phyloP scores from a whole-genome alignment of 2,329 filamentous ascomycete genomes.

The Calonectria montana region DNA sequence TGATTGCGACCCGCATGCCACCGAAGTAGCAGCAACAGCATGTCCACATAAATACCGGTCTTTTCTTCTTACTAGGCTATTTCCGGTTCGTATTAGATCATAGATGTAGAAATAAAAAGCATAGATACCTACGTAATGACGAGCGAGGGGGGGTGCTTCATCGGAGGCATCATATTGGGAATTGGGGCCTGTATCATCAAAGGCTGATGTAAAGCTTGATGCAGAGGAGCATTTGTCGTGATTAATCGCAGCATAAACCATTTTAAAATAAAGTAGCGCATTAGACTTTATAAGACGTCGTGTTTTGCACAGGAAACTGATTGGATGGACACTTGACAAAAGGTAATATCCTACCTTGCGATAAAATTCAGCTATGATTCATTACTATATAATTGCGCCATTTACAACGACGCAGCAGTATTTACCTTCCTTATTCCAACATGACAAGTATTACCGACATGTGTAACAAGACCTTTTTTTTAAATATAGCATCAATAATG shows the following conservation, averaged over 20 bases:
- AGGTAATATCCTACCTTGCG: too few relatives aligned
- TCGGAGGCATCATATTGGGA: background rate
- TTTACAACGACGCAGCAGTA: background rate
- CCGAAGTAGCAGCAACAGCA: background rate
- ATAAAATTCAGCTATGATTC: background rate
- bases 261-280: background rate
- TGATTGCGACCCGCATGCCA: background rate
- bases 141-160: background rate
- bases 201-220: background rate
- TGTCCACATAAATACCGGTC: background rate
- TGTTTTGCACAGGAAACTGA: background rate
- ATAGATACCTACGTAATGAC: background rate
- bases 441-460: background rate
- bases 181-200: background rate
- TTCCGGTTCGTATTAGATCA: background rate
- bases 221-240: background rate
- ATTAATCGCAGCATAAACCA: background rate
- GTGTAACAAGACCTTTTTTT: background rate
- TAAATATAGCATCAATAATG: background rate
- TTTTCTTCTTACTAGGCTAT: background rate
- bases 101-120: background rate
- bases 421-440: background rate
- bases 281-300: background rate
- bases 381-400: background rate
- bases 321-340: background rate